Evolutionary conservation across 495 filamentous ascomycete species (phyloP), one percentile per base, ranked within the genome.

Genomic region (Lasiosphaeria hispida): DNA sequence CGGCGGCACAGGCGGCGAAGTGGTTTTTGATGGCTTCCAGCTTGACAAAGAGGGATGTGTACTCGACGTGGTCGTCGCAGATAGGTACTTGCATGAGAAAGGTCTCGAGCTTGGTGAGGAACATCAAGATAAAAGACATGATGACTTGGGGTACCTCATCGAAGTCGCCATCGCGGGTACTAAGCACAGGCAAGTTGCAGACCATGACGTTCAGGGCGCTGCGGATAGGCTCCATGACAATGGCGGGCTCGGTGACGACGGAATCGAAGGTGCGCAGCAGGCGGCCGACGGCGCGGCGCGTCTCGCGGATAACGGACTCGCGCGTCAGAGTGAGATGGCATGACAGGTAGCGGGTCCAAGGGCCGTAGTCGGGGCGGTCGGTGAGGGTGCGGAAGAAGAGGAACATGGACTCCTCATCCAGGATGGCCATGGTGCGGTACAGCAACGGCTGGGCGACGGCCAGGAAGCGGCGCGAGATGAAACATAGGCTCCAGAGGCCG

Each of bases 1-100:
- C 57, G 37, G 50, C 57, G 17, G 62, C 23, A 47, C 17, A 49
- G 35, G 11, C 43, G 49, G 23, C 23, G 33, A 63, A 61, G n/a
- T 60, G 58, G 1, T n/a, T 39, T 7, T 14, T 17, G 0, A 41
- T 7, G 14, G 39, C 35, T 2, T 58, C 38, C 0, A 45, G 18
- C 35, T 55, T 35, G 37, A 30, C 1, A 30, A 67, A 52, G 53
- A 65, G 52, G n/a, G 57, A 17, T 10, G 15, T 51, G 59, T 69
- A 67, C 10, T 67, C 60, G 2, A n/a, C 40, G 23, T 69, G 33
- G 4, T 70, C 61, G 37, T 64, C 63, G 37, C 49, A 55, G 14
- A 70, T 61, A 38, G 69, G 69, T 1, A 72, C 60, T 53, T 70
- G 63, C 7, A 72, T 52, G 13, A 72, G 53, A 10, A 67, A 48